Base-by-base conservation (phyloP, 1,284 basidiomycete species). In the Irpex sp. region DNA sequence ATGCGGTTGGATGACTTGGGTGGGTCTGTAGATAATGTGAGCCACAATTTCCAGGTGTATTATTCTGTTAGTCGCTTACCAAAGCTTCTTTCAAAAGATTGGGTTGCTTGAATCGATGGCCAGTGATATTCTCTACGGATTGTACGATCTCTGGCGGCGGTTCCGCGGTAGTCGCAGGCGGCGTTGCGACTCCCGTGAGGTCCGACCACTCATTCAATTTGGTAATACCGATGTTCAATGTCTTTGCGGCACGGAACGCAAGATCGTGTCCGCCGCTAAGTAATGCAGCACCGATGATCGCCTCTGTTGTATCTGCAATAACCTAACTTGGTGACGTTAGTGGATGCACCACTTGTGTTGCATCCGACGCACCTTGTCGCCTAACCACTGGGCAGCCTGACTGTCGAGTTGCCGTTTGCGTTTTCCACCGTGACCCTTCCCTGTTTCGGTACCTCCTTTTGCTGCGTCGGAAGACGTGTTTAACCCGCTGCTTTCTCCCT, bases 201-300 rank as follows among this genome's bases (percentile, higher is more conserved):
- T 93, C 91, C 5, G 82, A 81, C 91, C 91, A 93, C 36, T 79
- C 78, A 65, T 84, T 82, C 61, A 91, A 76, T 65, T 82, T 77
- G 2, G 82, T 80, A 21, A 92, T 76, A 2, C 86, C 85, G 48
- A 93, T 75, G 59, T 82, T 80, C 67, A 94, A 76, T 17, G 81
- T 79, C 71, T 89, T 90, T 52, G 82, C 81, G 13, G 81, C 84
- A 66, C 80, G 80, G 49, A 93, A 78, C 11, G 87, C 91, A 8
- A 77, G 73, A 62, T 90, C 86, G 59, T 81, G 79, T 55, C 89
- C 92, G 5, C 86, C 87, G 26, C 85, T 84, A 48, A 91, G 77
- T 71, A 87, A 92, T 4, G 88, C 91, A 4, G 92, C 92, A 19
- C 89, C 93, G 49, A 94, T 84, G 61, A 94, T 85, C 2, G 91